Conservation (phyloP, 208 protist species). For the Crithidia thermophila region DNA sequence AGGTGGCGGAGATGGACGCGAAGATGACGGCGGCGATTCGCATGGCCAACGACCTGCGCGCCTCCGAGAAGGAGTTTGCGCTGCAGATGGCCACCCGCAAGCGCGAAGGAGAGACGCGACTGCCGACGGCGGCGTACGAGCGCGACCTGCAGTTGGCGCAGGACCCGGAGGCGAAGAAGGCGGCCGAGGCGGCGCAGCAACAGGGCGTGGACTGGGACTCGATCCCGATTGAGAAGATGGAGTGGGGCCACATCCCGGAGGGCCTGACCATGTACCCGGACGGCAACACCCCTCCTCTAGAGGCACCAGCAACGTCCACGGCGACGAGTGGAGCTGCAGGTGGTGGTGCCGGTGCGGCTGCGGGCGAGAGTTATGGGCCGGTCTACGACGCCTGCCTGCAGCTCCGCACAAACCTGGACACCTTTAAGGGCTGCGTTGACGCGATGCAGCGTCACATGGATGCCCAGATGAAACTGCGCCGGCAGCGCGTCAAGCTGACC, state of each 20-base stretch:
- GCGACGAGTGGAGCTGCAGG: not conserved
- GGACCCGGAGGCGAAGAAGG: not conserved
- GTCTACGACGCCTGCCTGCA: slow-evolving; percentile 41
- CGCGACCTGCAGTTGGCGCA: slow-evolving; percentile 23
- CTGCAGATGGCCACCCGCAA: slow-evolving; percentile 61
- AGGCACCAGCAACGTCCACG: not conserved
- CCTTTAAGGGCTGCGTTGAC: slow-evolving; percentile 78
- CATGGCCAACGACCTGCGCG: slow-evolving; percentile 77
- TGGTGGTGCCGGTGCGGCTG: not conserved
- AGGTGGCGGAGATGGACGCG: slow-evolving; percentile 25
- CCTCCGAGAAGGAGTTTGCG: slow-evolving; percentile 69
- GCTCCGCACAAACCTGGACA: slow-evolving; percentile 59
- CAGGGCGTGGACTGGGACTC: slow-evolving; percentile 25
- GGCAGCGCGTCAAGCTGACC: slow-evolving; percentile 43
- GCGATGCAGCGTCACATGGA: slow-evolving; percentile 63
- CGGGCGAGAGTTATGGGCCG: slow-evolving; percentile 26
- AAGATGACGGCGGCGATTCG: slow-evolving; percentile 48
- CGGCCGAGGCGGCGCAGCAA: slow-evolving; percentile 13
- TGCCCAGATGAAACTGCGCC: slow-evolving; percentile 53
- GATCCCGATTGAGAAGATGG: slow-evolving; percentile 59
- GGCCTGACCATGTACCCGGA: slow-evolving; percentile 77
- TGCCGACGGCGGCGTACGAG: slow-evolving; percentile 56
- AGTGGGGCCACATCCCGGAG: slow-evolving; percentile 80
- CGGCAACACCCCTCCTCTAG: slow-evolving; percentile 23
- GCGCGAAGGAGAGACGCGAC: slow-evolving; percentile 56